Conservation (phyloP, 768 basidiomycete species). For the Termitomyces sp. region DNA sequence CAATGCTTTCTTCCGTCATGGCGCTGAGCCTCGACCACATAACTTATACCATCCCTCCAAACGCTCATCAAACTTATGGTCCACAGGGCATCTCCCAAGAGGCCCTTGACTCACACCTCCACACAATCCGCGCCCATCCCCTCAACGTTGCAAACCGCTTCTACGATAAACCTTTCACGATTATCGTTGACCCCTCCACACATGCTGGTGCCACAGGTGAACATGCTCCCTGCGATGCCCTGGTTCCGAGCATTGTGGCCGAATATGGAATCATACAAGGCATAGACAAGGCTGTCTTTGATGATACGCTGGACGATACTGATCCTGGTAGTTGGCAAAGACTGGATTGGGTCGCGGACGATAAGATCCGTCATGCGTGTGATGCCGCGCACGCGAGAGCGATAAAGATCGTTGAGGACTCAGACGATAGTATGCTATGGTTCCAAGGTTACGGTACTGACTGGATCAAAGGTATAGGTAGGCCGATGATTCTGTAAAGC, state of each 20-base stretch:
- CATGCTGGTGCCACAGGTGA: slow-evolving; percentile 88
- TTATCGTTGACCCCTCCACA: slow-evolving; percentile 82
- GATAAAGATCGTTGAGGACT: slow-evolving; percentile 60
- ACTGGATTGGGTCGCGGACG: slow-evolving; percentile 75
- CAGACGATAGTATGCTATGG: slow-evolving; percentile 81
- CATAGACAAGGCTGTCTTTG: slow-evolving; percentile 48
- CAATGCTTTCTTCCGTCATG: slow-evolving; percentile 74
- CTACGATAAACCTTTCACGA: slow-evolving; percentile 83
- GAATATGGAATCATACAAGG: slow-evolving; percentile 78
- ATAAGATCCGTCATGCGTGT: slow-evolving; percentile 52
- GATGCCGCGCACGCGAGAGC: slow-evolving; percentile 55
- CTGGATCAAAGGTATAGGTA: slow-evolving; percentile 80
- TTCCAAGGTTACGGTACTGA: slow-evolving; percentile 80
- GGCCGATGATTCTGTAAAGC: slow-evolving; percentile 18
- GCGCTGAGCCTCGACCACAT: slow-evolving; percentile 79
- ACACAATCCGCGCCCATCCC: slow-evolving; percentile 61
- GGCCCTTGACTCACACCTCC: slow-evolving; percentile 67
- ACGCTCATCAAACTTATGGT: slow-evolving; percentile 15
- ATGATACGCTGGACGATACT: slow-evolving; percentile 10
- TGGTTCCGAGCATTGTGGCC: slow-evolving; percentile 82
- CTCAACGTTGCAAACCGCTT: slow-evolving; percentile 74
- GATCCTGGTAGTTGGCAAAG: slow-evolving; percentile 45
- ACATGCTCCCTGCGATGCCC: slow-evolving; percentile 86
- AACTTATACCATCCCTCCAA: slow-evolving; percentile 40
- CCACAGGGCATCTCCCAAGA: slow-evolving; percentile 31